A percentile compares a stretch with the other conserved stretches of the same genome.
These are phyloP conservation scores for Aureobasidium musti DNA, from an alignment of 2,329 filamentous ascomycete species.

Conservation along the genomic window DNA sequence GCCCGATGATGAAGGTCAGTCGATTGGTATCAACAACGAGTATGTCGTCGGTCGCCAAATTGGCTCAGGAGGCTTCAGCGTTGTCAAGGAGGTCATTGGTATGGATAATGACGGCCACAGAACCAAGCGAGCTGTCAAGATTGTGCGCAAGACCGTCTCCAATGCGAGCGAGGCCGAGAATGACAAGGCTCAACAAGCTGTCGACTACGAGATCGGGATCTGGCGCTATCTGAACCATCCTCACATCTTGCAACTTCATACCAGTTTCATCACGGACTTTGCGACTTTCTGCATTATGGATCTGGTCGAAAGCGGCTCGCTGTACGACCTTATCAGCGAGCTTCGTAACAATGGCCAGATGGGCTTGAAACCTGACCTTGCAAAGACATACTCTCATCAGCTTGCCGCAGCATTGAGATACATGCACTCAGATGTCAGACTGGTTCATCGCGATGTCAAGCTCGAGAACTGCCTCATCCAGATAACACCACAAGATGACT, in stretches of 20 bases:
- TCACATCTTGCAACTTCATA: slow-evolving; percentile 62
- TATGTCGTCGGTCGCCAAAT: slow-evolving; percentile 69
- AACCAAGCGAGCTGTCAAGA: slow-evolving; percentile 65
- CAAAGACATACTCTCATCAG: slow-evolving; percentile 63
- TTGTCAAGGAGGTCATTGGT: slow-evolving; percentile 67
- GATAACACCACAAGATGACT: slow-evolving; percentile 33
- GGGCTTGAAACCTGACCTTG: slow-evolving; percentile 55
- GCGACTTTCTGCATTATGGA: slow-evolving; percentile 71
- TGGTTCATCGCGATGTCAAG: slow-evolving; percentile 69
- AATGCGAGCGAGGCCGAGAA: slow-evolving; percentile 62
- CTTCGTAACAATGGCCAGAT: slow-evolving; percentile 47
- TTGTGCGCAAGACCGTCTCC: slow-evolving; percentile 61
- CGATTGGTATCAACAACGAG: slow-evolving; percentile 60
- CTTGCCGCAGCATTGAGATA: slow-evolving; percentile 66
- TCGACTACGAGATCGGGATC: slow-evolving; percentile 68
- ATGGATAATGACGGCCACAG: slow-evolving; percentile 55
- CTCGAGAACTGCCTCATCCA: slow-evolving; percentile 68
- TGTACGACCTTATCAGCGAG: slow-evolving; percentile 63
- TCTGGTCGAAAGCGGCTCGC: slow-evolving; percentile 63
- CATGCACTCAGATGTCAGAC: slow-evolving; percentile 65
- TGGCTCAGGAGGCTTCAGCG: slow-evolving; percentile 66
- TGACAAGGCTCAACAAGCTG: slow-evolving; percentile 65
- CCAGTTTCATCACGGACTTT: slow-evolving; percentile 66
- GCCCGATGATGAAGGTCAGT: slow-evolving; percentile 67
- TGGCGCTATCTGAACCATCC: slow-evolving; percentile 66